Conservation (phyloP, 371 early-diverging fungal species). For the Mortierella sp. region DNA sequence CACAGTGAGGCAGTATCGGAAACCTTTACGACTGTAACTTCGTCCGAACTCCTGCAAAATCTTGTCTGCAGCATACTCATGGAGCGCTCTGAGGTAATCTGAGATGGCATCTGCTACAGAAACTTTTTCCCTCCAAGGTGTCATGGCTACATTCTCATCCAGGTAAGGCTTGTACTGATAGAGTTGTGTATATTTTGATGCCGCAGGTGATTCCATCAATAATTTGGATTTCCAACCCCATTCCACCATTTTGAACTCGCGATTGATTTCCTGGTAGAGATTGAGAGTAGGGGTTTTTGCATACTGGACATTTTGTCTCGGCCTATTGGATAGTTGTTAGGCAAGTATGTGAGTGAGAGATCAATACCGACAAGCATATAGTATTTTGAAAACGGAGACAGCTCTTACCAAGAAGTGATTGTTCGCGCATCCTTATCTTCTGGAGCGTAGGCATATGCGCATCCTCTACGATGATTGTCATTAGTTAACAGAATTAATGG, state of each 20-base stretch:
- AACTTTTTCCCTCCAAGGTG: slow-evolving; percentile 50
- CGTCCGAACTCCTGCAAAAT: slow-evolving; percentile 8
- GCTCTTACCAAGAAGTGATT: slow-evolving; percentile 28
- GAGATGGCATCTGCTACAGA: slow-evolving; percentile 39
- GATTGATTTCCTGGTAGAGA: slow-evolving; percentile 51
- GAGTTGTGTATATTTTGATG: slow-evolving; percentile 52
- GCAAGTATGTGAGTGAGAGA: background rate
- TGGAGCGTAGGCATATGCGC: slow-evolving; percentile 3
- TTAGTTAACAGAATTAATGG: background rate
- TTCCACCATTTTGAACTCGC: slow-evolving; percentile 41
- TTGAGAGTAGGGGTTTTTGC: background rate
- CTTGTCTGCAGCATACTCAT: too few relatives aligned
- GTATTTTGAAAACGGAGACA: background rate
- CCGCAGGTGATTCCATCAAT: slow-evolving; percentile 57
- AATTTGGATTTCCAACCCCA: slow-evolving; percentile 69
- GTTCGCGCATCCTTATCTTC: slow-evolving; percentile 21
- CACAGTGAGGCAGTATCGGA: slow-evolving; percentile 38
- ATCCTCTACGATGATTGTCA: slow-evolving; percentile 22
- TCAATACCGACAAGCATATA: background rate
- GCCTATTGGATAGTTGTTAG: background rate
- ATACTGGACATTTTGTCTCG: background rate
- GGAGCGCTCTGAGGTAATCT: too few relatives aligned
- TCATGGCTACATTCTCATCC: slow-evolving; percentile 49
- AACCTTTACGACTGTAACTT: slow-evolving; percentile 54
- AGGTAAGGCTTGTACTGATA: slow-evolving; percentile 42